Base-by-base conservation (phyloP, 371 early-diverging fungal species). In the Parasitella parasitica region DNA sequence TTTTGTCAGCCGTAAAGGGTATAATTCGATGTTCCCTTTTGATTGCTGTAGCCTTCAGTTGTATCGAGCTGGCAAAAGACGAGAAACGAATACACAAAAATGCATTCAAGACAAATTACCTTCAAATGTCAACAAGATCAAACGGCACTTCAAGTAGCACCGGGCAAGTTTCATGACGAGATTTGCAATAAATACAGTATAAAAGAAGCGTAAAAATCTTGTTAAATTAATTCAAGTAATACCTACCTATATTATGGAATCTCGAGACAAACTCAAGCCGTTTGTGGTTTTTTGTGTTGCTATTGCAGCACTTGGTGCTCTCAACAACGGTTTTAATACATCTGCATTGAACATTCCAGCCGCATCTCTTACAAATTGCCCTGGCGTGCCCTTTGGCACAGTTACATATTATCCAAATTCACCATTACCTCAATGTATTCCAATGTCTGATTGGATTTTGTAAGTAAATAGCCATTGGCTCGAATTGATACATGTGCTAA, bases 391-490 rank as follows among this genome's bases (percentile, higher is more conserved):
- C 24, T 18, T 41, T 16, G 71, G 74, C 16, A 66, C 57, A 46
- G 69, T 76, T 4, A 70, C 77, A 22, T 75, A 77, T 38, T 80
- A 73, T 54, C 70, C 71, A 11, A 62, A 62, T 16, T 75, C 75
- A 8, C 62, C 71, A 18, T 57, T 76, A 7, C 80, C 82, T 26
- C 54, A 75, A 54, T 82, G 80, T 66, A 57, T 79, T 37, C 79
- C 78, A 13, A 78, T 82, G 77, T 36, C 63, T 30, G 75, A 75
- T 58, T 73, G 76, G 65, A 69, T 78, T 56, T 86, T 84, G 81
- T 76, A 76, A 37, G 35, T 35, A 43, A 39, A 16, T 37, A 18
- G 16, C n/a, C n/a, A n/a, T n/a, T n/a, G n/a, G n/a, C n/a, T n/a
- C n/a, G n/a, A n/a, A n/a, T n/a, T n/a, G n/a, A n/a, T n/a, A n/a